These are phyloP conservation scores for Ophiocordyceps sinensis DNA, from an alignment of 2,329 filamentous ascomycete species.

Conservation along the genomic window DNA sequence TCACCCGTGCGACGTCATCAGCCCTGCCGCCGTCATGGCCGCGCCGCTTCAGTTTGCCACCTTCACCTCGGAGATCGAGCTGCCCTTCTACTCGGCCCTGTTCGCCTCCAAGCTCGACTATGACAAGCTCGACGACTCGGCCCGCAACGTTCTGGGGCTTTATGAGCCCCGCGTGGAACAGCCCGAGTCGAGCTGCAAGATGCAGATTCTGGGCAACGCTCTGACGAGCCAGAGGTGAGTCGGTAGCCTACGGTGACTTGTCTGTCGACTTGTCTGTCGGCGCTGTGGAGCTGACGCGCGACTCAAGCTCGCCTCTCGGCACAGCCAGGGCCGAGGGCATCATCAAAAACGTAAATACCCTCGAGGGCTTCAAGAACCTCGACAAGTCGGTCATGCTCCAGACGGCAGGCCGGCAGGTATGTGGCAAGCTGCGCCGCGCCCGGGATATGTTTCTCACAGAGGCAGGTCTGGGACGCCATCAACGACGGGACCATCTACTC, in stretches of 20 bases:
- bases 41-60: conserved; percentile 57
- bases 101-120: conserved; percentile 89
- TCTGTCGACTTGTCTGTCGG: background rate
- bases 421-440: conserved; percentile 6
- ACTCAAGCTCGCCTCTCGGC: conserved; percentile 47
- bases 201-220: conserved; percentile 82
- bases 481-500: conserved; percentile 94
- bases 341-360: conserved; percentile 91
- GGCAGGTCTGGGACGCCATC: conserved; percentile 94
- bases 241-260: background rate
- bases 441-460: conserved; percentile 6
- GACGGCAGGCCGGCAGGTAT: conserved; percentile 63
- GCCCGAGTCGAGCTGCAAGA: conserved; percentile 65
- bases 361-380: conserved; percentile 78
- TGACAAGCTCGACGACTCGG: conserved; percentile 91
- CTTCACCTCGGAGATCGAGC: conserved; percentile 86
- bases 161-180: conserved; percentile 73
- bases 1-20: background rate
- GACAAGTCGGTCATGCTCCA: conserved; percentile 70
- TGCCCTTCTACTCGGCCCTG: conserved; percentile 89
- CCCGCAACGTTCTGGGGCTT: conserved; percentile 69
- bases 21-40: conserved; percentile 40
- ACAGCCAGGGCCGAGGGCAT: conserved; percentile 78
- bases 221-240: conserved; percentile 71
- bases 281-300: conserved; percentile 12